Conservation (phyloP, 169 alveolate genomes). For the Eimeria maxima region DNA sequence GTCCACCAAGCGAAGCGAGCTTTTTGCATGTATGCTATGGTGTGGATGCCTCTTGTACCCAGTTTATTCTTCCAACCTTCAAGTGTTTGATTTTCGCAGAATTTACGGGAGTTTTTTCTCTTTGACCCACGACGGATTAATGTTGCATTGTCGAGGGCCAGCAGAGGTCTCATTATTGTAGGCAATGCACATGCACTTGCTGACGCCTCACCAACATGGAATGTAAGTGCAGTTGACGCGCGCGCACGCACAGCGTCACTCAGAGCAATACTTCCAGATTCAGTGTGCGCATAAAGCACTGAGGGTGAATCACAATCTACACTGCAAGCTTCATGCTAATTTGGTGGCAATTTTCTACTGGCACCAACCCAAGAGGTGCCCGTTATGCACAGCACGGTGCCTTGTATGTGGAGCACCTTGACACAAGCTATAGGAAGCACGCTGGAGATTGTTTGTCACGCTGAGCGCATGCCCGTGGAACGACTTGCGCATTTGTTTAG, state of each 20-base stretch:
- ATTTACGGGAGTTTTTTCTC: constrained; percentile 16
- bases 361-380: background rate
- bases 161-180: constrained; percentile 62
- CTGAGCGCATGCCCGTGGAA: background rate
- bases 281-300: background rate
- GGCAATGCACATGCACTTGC: constrained; percentile 65
- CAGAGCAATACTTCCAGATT: background rate
- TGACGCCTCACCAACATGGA: constrained; percentile 71
- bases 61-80: background rate
- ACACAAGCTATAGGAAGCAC: background rate
- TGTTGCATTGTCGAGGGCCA: constrained; percentile 77
- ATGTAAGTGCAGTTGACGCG: background rate
- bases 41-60: background rate
- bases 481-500: background rate
- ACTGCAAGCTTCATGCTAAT: background rate
- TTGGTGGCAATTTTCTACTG: background rate
- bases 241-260: background rate
- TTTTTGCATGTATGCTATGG: background rate
- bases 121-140: constrained; percentile 75
- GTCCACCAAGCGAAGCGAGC: background rate
- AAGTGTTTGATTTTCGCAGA: constrained; percentile 6
- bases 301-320: background rate
- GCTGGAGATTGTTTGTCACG: background rate
- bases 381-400: background rate
- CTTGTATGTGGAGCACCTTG: background rate